These are phyloP conservation scores for Diaporthe nobilis DNA, from an alignment of 2,329 filamentous ascomycete genomes.

Conservation along the genomic window DNA sequence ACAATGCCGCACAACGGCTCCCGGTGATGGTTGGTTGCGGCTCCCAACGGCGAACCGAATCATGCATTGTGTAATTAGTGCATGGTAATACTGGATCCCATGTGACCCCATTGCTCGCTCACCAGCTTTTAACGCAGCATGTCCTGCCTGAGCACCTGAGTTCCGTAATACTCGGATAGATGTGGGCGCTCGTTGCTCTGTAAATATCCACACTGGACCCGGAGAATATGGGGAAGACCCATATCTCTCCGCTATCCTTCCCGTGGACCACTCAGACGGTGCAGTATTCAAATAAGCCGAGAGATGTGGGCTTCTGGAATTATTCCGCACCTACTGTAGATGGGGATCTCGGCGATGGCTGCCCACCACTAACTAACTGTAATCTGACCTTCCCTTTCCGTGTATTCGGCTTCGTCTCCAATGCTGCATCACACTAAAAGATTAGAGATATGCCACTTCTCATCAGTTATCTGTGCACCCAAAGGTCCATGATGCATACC, in stretches of 20 bases:
- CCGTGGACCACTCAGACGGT: neutral
- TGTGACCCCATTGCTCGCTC: conserved; percentile 7
- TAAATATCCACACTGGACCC: neutral
- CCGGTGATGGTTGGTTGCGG: conserved; percentile 6
- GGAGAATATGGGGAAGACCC: conserved; percentile 9
- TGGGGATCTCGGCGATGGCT: neutral
- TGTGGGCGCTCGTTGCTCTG: neutral
- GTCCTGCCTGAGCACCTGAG: too few species aligned
- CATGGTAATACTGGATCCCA: neutral
- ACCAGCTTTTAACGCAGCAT: neutral
- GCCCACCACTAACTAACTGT: neutral
- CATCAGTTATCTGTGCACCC: neutral
- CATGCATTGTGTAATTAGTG: conserved; percentile 12
- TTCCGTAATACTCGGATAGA: conserved; percentile 18
- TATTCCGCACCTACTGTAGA: conserved; percentile 9
- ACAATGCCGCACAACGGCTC: conserved; percentile 18
- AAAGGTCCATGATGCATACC: neutral
- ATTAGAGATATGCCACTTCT: neutral
- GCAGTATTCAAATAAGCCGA: neutral
- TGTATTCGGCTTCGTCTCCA: neutral
- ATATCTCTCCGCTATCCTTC: neutral
- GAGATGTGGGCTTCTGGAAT: conserved; percentile 7
- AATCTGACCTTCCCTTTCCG: conserved; percentile 8
- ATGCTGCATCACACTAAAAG: neutral
- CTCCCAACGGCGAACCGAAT: conserved; percentile 14